These are phyloP conservation scores for Zancudomyces culisetae DNA, from an alignment of 371 early-diverging fungal genomes.

Conservation along the genomic window DNA sequence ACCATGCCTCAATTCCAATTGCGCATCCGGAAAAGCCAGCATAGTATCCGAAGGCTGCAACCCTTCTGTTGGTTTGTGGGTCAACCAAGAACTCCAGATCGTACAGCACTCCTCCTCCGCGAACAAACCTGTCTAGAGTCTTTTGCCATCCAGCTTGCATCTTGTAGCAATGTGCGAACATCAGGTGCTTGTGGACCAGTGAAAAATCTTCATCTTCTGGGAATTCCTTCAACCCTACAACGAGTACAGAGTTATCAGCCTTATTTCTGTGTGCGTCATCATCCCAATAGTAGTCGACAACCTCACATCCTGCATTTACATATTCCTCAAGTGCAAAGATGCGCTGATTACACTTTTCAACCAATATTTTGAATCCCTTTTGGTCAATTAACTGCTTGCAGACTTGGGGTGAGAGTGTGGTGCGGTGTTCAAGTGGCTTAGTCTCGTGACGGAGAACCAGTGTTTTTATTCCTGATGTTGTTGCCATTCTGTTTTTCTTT, in stretches of 20 bases:
- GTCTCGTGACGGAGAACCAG: slow-evolving; percentile 94
- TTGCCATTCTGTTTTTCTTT: too few species aligned
- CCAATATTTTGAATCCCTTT: slow-evolving; percentile 66
- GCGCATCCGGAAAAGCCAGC: slow-evolving; percentile 93
- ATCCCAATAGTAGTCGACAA: too few species aligned
- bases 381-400: slow-evolving; percentile 47
- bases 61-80: slow-evolving; percentile 57
- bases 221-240: slow-evolving; percentile 90
- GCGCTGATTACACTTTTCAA: slow-evolving; percentile 59
- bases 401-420: slow-evolving; percentile 75
- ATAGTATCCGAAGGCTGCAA: slow-evolving; percentile 93
- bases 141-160: slow-evolving; percentile 86
- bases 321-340: slow-evolving; percentile 85
- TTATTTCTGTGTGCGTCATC: slow-evolving; percentile 65
- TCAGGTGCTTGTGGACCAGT: slow-evolving; percentile 86
- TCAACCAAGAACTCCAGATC: slow-evolving; percentile 89
- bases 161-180: slow-evolving; percentile 97
- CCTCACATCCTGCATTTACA: slow-evolving; percentile 49
- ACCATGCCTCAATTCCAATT: slow-evolving; percentile 81
- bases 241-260: slow-evolving; percentile 72
- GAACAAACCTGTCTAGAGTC: slow-evolving; percentile 59
- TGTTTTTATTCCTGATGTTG: too few species aligned
- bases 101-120: slow-evolving; percentile 70
- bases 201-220: slow-evolving; percentile 82
- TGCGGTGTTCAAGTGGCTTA: slow-evolving; percentile 88